Evolutionary conservation across 108 stramenopile genomes (phyloP).

Genomic region (Schizochytrium sp.): DNA sequence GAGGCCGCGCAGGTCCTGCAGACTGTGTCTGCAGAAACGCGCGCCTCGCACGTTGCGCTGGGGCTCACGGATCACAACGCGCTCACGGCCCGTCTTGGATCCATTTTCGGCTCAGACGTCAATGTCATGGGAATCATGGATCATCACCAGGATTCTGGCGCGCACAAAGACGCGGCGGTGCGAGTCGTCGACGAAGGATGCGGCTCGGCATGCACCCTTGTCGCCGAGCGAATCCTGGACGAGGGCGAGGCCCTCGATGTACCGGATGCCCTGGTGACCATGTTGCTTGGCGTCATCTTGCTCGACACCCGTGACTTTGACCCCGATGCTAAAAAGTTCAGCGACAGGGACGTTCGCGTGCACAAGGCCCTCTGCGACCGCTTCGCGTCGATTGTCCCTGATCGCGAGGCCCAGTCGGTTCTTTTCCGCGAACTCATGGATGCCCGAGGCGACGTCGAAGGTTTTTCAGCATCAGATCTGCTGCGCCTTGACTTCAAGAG

Average conservation of each 20-base stretch:
- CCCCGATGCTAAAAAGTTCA: neutral
- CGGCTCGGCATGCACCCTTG: neutral
- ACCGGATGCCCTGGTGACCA: neutral
- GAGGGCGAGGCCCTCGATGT: neutral
- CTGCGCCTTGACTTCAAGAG: neutral
- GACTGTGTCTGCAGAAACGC: neutral
- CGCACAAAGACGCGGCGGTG: neutral
- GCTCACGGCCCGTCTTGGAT: neutral
- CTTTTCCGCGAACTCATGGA: neutral
- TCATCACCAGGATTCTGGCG: neutral
- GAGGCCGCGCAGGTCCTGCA: neutral
- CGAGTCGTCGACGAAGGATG: neutral
- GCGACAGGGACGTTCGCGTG: neutral
- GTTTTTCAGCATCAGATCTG: neutral
- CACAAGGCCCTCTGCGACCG: neutral
- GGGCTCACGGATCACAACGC: conserved; percentile 2
- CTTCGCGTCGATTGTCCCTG: neutral
- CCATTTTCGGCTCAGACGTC: neutral
- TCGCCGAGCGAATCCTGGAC: neutral
- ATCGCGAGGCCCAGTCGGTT: neutral
- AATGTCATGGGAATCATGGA: neutral
- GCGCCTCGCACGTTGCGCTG: neutral
- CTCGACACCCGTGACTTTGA: conserved; percentile 11
- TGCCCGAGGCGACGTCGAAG: neutral
- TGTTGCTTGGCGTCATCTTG: neutral